phyloP scores from a whole-genome alignment of 345 rosid genomes.

The Euphorbia lathyris region DNA sequence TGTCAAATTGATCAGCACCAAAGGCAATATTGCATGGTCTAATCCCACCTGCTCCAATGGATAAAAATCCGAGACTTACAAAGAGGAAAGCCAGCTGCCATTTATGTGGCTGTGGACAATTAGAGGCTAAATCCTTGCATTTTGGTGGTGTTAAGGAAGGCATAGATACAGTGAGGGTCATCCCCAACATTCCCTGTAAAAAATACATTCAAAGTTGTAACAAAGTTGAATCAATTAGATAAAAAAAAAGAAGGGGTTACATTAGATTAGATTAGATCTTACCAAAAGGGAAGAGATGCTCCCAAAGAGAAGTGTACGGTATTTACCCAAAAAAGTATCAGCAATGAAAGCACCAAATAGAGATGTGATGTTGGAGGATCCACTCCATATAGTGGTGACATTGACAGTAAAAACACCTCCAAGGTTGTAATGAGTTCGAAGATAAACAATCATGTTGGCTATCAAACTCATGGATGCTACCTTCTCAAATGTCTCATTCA shows the following conservation, averaged over 20 bases:
- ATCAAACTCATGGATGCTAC: constrained; percentile 68
- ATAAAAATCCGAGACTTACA: constrained; percentile 42
- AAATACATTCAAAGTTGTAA: neutral
- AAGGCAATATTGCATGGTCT: constrained; percentile 80
- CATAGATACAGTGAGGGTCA: constrained; percentile 52
- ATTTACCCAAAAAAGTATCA: constrained; percentile 60
- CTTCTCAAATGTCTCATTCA: constrained; percentile 74
- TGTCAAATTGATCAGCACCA: constrained; percentile 77
- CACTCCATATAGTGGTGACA: constrained; percentile 53
- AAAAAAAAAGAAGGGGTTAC: neutral
- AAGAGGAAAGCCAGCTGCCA: constrained; percentile 56
- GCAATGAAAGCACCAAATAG: constrained; percentile 62
- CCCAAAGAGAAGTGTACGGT: constrained; percentile 53
- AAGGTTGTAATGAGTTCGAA: constrained; percentile 48
- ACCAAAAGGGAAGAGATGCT: constrained; percentile 53
- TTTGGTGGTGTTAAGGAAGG: constrained; percentile 39
- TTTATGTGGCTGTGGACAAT: constrained; percentile 33
- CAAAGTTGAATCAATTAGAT: neutral
- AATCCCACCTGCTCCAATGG: constrained; percentile 67
- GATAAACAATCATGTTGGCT: constrained; percentile 49
- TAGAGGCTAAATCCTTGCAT: constrained; percentile 26
- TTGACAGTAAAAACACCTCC: constrained; percentile 55
- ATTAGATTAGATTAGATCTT: neutral
- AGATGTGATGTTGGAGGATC: constrained; percentile 53
- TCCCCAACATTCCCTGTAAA: constrained; percentile 56